Evolutionary conservation across 805 yeast species (phyloP), one percentile per base, ranked within the genome.

Genomic region (Schizosaccharomyces cryophilus): DNA sequence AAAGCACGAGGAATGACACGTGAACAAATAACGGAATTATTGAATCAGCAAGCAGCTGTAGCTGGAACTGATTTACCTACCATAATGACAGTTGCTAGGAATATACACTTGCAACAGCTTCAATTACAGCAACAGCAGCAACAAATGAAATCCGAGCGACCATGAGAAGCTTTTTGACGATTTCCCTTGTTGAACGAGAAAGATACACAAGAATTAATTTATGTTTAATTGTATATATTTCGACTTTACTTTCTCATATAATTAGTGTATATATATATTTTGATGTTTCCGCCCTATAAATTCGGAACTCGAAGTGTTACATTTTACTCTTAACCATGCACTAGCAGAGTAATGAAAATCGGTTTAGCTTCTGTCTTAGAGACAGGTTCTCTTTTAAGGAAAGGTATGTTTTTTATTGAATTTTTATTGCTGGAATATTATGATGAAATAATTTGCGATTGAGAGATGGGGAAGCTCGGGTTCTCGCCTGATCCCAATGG

Each of bases 361-460:
- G 13, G 40, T 9, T 6, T 15, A 35, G 13, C n/a, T n/a, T n/a
- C n/a, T 13, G 40, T 35, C 38, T 35, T 9, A 5, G 7, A 35
- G 11, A 7, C 6, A 13, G 7, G 11, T 35, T 35, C 13, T 35
- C 38, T 35, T 35, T 35, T 6, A 35, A 35, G n/a, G 40, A 35
- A 35, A 35, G 40, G 40, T 35, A 35, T 35, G 40, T 35, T 11
- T 35, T 35, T 30, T 35, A 9, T 35, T 35, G 2, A 35, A 35
- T 9, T 35, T 7, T 35, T 2, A 35, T 35, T 35, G 13, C 40
- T 35, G 40, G 13, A 35, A 6, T 45, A 19, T 5, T 51, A 4
- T 51, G 56, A 51, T 51, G 56, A 51, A 19, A 51, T 51, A 51
- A 51, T 51, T 51, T 51, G 56, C 56, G 56, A 51, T 51, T 51